Conservation (phyloP, 441 rosid species). For the Rhodomyrtus psidioides region DNA sequence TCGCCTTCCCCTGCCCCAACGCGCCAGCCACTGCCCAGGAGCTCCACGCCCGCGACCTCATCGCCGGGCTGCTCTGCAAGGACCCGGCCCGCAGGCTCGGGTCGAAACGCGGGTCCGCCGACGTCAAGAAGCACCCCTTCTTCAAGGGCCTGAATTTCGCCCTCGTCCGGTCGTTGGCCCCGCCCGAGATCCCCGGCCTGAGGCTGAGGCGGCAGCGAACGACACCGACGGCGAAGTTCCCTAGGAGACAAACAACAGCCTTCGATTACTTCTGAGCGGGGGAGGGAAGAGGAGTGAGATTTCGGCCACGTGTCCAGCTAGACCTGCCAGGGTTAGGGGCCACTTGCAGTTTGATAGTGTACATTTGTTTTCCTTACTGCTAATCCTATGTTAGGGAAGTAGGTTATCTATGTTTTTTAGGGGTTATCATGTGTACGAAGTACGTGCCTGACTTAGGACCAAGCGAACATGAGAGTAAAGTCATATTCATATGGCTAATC, state of each 20-base stretch:
- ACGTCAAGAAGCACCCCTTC: constrained; percentile 64
- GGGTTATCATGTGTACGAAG: background rate
- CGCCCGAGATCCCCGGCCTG: constrained; percentile 54
- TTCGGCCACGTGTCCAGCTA: constrained; percentile 24
- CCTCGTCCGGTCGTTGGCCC: constrained; percentile 58
- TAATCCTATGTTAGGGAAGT: background rate
- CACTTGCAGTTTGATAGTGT: constrained; percentile 21
- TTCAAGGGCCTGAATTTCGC: constrained; percentile 73
- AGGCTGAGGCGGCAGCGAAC: constrained; percentile 19
- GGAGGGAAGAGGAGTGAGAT: background rate
- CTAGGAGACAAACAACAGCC: constrained; percentile 25
- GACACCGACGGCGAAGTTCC: constrained; percentile 32
- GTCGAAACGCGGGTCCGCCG: constrained; percentile 58
- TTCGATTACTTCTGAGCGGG: constrained; percentile 55
- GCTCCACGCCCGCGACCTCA: constrained; percentile 47
- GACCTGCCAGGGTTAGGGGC: constrained; percentile 29
- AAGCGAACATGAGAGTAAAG: background rate
- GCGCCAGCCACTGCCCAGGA: constrained; percentile 26
- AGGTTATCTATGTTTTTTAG: background rate
- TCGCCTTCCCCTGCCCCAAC: constrained; percentile 41
- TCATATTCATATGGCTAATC: background rate
- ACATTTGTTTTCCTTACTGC: background rate
- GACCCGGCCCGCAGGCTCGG: constrained; percentile 53
- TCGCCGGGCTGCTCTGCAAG: constrained; percentile 41
- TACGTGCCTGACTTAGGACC: background rate